Evolutionary conservation across 139 green algal species (phyloP), one percentile per base, ranked within the genome.

Genomic region (Zygnema circumcarinatum): DNA sequence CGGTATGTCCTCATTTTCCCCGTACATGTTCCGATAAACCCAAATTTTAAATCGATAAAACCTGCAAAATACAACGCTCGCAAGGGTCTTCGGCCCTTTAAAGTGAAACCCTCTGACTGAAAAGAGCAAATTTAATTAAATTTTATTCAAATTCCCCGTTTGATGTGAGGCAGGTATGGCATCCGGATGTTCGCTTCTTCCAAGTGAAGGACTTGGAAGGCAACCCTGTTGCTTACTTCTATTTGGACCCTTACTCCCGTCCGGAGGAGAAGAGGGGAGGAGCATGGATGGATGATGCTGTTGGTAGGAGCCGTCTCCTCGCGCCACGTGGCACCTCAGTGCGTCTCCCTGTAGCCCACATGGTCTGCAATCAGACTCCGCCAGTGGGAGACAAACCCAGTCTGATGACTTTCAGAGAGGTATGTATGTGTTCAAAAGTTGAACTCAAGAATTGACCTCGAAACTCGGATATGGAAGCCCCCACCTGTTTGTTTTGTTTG

Each of bases 311-410:
- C 73, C 35, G 25, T 32, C 78, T 95, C 56, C 75, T 94, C 25
- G 91, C 88, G 91, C 7, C 62, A 54, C 29, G 35, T 1, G 83
- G 87, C 7, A 88, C 91, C n/a, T 75, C 91, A 1, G 93, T 96
- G 39, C 95, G 96, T 1, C 95, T 99, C 75, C 96, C 96, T 35
- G 93, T 97, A 2, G 97, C 96, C 2, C 96, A 98, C 93, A 98
- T 99, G 96, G 96, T 99, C 42, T 96, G 94, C 93, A 97, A 98
- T 91, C 95, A 98, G 92, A 95, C 93, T 35, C 95, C 96, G 2
- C 96, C 96, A 7, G 86, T 99, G 2, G 96, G 93, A 38, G 94
- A 93, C 78, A 92, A 98, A 86, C 96, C 96, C 74, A 95, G 88
- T 62, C 93, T 99, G 22, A 98, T 99, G 96, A 99, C 96, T 25